Evolutionary conservation across 2,329 filamentous ascomycete genomes (phyloP).

Genomic region (Macrophomina pseudophaseolina): DNA sequence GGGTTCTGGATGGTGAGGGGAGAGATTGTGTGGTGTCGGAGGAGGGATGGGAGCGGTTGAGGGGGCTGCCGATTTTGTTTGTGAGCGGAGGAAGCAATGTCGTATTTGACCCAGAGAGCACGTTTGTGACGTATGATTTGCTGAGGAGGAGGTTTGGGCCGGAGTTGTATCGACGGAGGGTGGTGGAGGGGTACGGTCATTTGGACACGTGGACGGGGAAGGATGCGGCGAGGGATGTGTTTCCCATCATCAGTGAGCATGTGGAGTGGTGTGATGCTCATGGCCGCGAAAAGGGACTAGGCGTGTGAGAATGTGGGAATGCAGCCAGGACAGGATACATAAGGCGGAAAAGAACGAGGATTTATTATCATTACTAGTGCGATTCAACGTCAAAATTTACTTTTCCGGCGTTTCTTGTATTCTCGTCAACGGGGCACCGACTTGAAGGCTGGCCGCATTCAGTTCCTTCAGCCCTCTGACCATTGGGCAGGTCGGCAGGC

Average conservation of each 20-base stretch:
- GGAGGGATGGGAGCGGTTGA: slow-evolving; percentile 28
- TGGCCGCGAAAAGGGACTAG: too few relatives aligned
- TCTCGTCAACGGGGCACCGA: too few relatives aligned
- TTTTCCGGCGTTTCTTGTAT: too few relatives aligned
- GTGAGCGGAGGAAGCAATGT: slow-evolving; percentile 48
- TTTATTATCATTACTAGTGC: too few relatives aligned
- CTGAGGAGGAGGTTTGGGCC: slow-evolving; percentile 59
- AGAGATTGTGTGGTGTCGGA: slow-evolving; percentile 24
- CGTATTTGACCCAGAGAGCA: slow-evolving; percentile 60
- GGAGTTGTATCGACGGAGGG: slow-evolving; percentile 56
- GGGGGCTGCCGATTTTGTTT: slow-evolving; percentile 29
- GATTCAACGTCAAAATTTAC: too few relatives aligned
- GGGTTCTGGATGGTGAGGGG: slow-evolving; percentile 21
- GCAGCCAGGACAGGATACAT: too few relatives aligned
- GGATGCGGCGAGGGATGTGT: slow-evolving; percentile 11
- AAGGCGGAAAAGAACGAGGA: too few relatives aligned
- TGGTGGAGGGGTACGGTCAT: slow-evolving; percentile 50
- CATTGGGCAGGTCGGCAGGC: too few relatives aligned
- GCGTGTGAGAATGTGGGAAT: too few relatives aligned
- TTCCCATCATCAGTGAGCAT: slow-evolving; percentile 4
- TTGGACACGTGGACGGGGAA: slow-evolving; percentile 23
- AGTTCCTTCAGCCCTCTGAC: too few relatives aligned
- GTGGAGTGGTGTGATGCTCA: neutral
- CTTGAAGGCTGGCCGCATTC: too few relatives aligned
- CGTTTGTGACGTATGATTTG: slow-evolving; percentile 59